Percentiles rank a stretch among this genome's conserved stretches.
Evolutionary conservation across 257 asterid species (phyloP).

Genomic region (Apocynum venetum): DNA sequence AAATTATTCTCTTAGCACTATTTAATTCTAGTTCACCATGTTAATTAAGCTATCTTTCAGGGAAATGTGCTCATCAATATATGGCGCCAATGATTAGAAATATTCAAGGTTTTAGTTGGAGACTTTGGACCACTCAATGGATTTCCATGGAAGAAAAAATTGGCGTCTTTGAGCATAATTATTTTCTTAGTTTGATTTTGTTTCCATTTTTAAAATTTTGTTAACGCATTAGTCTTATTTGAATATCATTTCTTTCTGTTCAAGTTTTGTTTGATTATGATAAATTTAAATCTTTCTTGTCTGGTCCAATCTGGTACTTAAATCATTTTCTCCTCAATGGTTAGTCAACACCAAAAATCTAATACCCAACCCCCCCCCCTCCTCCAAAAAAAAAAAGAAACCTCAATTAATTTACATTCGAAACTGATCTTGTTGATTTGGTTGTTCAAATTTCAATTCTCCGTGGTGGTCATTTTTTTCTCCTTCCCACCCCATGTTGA

Average conservation of each 20-base stretch:
- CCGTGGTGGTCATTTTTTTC: not conserved
- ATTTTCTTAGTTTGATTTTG: not conserved
- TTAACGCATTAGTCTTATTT: not conserved
- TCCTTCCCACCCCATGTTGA: too few species aligned
- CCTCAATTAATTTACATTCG: too few species aligned
- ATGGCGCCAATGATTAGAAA: not conserved
- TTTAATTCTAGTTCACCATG: not conserved
- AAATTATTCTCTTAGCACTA: not conserved
- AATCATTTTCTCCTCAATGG: not conserved
- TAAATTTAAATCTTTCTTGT: not conserved
- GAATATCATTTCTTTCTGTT: not conserved
- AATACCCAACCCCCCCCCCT: too few species aligned
- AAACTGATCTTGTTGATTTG: not conserved
- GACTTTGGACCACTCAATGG: not conserved
- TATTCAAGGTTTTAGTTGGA: not conserved
- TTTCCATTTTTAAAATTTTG: not conserved
- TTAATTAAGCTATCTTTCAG: not conserved
- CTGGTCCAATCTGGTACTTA: not conserved
- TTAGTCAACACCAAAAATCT: not conserved
- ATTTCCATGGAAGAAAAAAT: not conserved
- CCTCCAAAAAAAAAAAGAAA: too few species aligned
- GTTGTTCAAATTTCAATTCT: not conserved
- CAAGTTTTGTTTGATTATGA: not conserved
- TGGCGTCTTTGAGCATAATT: not conserved
- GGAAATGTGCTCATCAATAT: not conserved